Conservation (phyloP, 2,329 filamentous ascomycete genomes). For the Trichoderma sp. region DNA sequence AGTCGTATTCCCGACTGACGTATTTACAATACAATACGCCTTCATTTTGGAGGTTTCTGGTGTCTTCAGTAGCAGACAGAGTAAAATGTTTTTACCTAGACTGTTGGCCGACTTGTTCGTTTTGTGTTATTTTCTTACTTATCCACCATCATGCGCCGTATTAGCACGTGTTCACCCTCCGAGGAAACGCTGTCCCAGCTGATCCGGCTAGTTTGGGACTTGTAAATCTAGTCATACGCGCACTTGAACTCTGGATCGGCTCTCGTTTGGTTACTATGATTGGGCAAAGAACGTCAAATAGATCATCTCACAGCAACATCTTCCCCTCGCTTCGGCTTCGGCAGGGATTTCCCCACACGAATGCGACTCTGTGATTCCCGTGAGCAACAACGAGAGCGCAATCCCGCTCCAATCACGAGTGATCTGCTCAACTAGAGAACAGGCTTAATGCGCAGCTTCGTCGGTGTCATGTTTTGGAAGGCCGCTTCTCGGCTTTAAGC, state of each 20-base stretch:
- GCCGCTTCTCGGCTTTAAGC: neutral
- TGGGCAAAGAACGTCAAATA: neutral
- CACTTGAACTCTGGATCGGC: neutral
- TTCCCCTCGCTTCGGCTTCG: neutral
- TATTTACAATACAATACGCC: neutral
- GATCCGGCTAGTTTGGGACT: neutral
- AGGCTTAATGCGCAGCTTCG: neutral
- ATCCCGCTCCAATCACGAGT: neutral
- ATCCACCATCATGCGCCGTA: neutral
- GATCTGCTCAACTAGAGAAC: neutral
- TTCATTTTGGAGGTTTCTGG: neutral
- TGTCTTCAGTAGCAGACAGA: neutral
- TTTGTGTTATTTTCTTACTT: neutral
- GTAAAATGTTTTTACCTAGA: neutral
- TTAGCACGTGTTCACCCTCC: neutral
- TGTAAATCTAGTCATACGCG: neutral
- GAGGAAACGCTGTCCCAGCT: neutral
- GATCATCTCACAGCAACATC: neutral
- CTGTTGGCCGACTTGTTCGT: neutral
- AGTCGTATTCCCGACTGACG: neutral
- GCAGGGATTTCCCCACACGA: neutral
- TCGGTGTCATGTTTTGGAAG: neutral
- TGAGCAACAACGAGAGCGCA: neutral
- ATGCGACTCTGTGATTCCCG: neutral
- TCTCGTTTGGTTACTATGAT: neutral